A percentile compares a stretch with the other conserved stretches of the same genome.
Conservation (phyloP, 805 yeast genomes). For the Nematodospora valgi region DNA sequence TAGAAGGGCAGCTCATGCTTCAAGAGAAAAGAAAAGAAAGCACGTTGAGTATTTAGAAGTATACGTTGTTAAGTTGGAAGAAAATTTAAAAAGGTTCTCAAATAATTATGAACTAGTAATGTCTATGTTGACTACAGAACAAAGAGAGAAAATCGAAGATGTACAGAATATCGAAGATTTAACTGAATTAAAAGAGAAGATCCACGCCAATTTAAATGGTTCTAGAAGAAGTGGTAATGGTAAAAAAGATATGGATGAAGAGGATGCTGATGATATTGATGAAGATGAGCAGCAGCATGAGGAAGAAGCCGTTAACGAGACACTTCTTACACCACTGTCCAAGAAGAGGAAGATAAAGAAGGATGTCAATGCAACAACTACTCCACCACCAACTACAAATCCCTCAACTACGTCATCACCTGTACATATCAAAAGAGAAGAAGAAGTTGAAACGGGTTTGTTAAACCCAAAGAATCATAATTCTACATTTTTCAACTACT, state of each 20-base stretch:
- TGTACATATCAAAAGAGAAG: background rate
- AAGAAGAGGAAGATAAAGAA: slow-evolving; percentile 6
- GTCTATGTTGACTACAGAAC: slow-evolving; percentile 11
- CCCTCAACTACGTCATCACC: background rate
- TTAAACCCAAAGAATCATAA: background rate
- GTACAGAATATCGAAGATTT: slow-evolving; percentile 16
- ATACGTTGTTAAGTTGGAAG: slow-evolving; percentile 45
- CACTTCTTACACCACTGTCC: background rate
- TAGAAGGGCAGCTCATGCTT: slow-evolving; percentile 96
- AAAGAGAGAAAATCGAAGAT: slow-evolving; percentile 4
- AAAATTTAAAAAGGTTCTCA: slow-evolving; percentile 23
- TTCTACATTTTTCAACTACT: slow-evolving; percentile 15
- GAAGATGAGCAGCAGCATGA: slow-evolving; percentile 2
- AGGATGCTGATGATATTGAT: slow-evolving; percentile 7
- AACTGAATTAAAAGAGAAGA: slow-evolving; percentile 22
- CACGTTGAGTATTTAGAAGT: slow-evolving; percentile 83
- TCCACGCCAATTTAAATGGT: slow-evolving; percentile 21
- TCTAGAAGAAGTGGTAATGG: slow-evolving; percentile 8
- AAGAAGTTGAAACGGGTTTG: background rate
- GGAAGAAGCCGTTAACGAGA: slow-evolving; percentile 1
- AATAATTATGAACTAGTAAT: slow-evolving; percentile 21
- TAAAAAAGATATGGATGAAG: slow-evolving; percentile 6
- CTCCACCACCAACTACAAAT: background rate
- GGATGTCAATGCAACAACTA: background rate
- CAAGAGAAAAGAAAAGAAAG: slow-evolving; percentile 92